phyloP scores from a whole-genome alignment of 805 yeast species.

The Naumovozyma dairenensis region DNA sequence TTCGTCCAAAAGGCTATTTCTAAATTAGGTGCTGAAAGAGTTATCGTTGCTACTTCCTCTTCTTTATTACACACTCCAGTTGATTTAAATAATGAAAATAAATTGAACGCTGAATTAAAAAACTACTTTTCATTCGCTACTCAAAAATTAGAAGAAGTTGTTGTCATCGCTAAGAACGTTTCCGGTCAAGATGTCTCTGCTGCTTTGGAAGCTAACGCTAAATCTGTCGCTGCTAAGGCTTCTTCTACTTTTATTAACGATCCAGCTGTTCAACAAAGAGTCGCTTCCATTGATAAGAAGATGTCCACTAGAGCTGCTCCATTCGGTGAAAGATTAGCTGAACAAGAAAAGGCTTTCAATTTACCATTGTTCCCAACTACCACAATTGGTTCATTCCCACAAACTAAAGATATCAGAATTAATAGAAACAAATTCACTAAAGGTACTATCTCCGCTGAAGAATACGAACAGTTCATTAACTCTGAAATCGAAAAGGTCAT shows the following conservation, averaged over 20 bases:
- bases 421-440: constrained; percentile 97
- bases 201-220: constrained; percentile 76
- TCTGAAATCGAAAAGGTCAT: constrained; percentile 92
- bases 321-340: constrained; percentile 78
- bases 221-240: constrained; percentile 74
- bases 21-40: constrained; percentile 78
- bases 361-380: constrained; percentile 99
- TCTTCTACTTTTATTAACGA: constrained; percentile 86
- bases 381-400: constrained; percentile 99
- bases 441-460: constrained; percentile 92
- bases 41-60: constrained; percentile 88
- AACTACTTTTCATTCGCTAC: constrained; percentile 98
- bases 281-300: constrained; percentile 64
- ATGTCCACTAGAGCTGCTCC: constrained; percentile 77
- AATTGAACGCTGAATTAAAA: constrained; percentile 82
- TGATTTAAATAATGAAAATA: constrained; percentile 84
- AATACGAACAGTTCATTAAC: constrained; percentile 93
- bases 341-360: constrained; percentile 80
- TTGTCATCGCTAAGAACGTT: constrained; percentile 76
- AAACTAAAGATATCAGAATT: constrained; percentile 97
- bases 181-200: constrained; percentile 73
- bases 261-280: constrained; percentile 80
- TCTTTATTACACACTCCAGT: constrained; percentile 98
- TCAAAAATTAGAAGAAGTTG: constrained; percentile 91
- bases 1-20: constrained; percentile 73